Base-by-base conservation (phyloP, 2,329 filamentous ascomycete species). In the Thyridium curvatum region DNA sequence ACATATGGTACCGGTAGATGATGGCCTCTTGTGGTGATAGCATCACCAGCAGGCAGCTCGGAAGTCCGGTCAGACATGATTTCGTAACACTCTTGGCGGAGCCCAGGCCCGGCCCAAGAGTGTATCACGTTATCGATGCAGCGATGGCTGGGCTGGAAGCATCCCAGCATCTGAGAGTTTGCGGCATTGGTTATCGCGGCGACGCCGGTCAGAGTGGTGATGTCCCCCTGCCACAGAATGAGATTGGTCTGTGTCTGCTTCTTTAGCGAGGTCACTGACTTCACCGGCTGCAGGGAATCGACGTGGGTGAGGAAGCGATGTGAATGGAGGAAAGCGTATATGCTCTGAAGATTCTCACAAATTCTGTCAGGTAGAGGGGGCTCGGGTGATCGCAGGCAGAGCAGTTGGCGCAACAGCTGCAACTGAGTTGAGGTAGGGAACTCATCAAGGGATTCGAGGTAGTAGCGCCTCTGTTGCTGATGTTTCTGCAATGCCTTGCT, bases 111-210 rank as follows among this genome's bases (percentile, higher is more conserved):
- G 1, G 58, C 55, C 15, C 42, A 45, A 0, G 52, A 46, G 39
- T 62, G 58, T 32, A 62, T 61, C 1, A 54, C 51, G 35, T 61
- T 60, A 43, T 62, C 59, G 36, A 61, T 62, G 37, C 59, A 61
- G 14, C 43, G 49, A 35, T 60, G 58, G 2, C 38, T 43, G 1
- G 58, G 55, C 37, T 53, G 50, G 40, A 62, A 62, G 43, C 59
- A 62, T 1, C 58, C 60, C 3, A 62, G 50, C 41, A 60, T 47
- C 10, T 49, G 51, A 4, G 51, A 47, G 38, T 61, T 61, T 12
- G 58, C 59, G 9, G 59, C 58, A 35, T 62, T 62, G 10, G 53
- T 54, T 37, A 62, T 58, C 8, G 58, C 58, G 1, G 55, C 59
- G 13, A 56, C 48, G 18, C 52, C 49, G 1, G 44, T 40, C 10